A percentile compares a stretch with the other conserved stretches of the same genome.
These are phyloP conservation scores for Spizellomyces sp. DNA, from an alignment of 192 early-diverging fungal species.

Conservation along the genomic window DNA sequence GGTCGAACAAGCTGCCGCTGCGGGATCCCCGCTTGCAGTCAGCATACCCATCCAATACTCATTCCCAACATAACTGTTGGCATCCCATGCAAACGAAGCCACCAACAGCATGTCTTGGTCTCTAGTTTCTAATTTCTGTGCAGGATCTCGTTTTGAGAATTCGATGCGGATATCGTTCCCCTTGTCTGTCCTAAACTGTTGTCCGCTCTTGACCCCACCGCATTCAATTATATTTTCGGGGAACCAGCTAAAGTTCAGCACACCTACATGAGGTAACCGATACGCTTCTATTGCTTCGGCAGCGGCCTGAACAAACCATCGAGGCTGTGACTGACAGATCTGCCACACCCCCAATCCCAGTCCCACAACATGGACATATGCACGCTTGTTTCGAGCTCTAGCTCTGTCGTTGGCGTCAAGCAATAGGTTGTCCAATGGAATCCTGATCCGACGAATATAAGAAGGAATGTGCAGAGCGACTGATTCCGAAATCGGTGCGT, in stretches of 20 bases:
- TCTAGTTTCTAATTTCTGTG: constrained; percentile 7
- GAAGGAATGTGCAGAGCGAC: neutral
- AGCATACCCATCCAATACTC: constrained; percentile 39
- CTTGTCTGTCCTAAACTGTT: constrained; percentile 6
- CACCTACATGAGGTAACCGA: constrained; percentile 21
- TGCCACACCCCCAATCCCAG: constrained; percentile 47
- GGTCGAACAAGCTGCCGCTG: constrained; percentile 41
- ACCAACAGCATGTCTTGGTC: constrained; percentile 36
- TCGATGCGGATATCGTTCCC: constrained; percentile 38
- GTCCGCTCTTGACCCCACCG: neutral
- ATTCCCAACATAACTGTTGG: constrained; percentile 42
- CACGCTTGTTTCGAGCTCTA: constrained; percentile 2
- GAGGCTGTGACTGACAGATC: constrained; percentile 9
- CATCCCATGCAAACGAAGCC: constrained; percentile 45
- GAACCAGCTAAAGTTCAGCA: constrained; percentile 38
- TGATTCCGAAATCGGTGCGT: too few relatives aligned
- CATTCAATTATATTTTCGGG: constrained; percentile 2
- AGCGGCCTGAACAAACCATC: constrained; percentile 35
- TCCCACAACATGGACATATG: constrained; percentile 37
- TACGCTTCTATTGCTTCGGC: constrained; percentile 18
- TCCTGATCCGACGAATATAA: constrained; percentile 29
- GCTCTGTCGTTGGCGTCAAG: constrained; percentile 40
- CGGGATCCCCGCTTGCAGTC: constrained; percentile 42
- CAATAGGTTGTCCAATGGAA: constrained; percentile 31
- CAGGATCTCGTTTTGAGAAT: constrained; percentile 41